Evolutionary conservation across 2,329 filamentous ascomycete species (phyloP), one percentile per base, ranked within the genome.

Genomic region (Sphaerulina vaccinii): DNA sequence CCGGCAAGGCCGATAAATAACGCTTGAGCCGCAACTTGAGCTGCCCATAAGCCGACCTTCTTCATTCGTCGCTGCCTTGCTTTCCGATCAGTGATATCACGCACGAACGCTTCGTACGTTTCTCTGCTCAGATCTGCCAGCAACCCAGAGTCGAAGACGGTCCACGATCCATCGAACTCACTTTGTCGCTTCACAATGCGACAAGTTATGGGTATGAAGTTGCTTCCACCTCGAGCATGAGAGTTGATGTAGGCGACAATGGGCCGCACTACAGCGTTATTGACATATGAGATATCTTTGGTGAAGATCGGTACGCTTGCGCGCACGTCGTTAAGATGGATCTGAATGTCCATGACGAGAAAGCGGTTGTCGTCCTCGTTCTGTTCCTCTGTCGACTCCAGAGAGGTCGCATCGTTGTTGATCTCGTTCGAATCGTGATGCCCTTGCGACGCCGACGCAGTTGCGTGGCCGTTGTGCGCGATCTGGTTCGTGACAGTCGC

Each of bases 181-280:
- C 81, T 81, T 15, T 85, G 81, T 5, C 85, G 84, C 75, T 99
- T 99, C 58, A 97, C 90, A 42, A 99, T 88, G 55, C 92, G 87
- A 73, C 93, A 97, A 62, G 86, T 88, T 63, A 99, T 90, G 21
- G 93, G 93, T 37, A 99, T 97, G 66, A 96, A 97, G 0, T 92
- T 95, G 66, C 86, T 86, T n/a, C 52, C 52, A 23, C 59, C 48
- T 37, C 56, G 60, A 13, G 55, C 57, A 69, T 90, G 89, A 36
- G 90, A 88, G 71, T 99, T 99, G 72, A 99, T 97, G 70, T 97
- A 99, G 5, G 93, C 93, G 35, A 99, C 91, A 55, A 99, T 99
- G 13, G 93, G 93, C 3, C 93, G 84, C 29, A 97, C 89, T 3
- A 97, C 83, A 1, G 93, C 90, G 69, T 95, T 95, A 71, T 96